phyloP scores from a whole-genome alignment of 352 stramenopile genomes.

The Thraustotheca clavata region DNA sequence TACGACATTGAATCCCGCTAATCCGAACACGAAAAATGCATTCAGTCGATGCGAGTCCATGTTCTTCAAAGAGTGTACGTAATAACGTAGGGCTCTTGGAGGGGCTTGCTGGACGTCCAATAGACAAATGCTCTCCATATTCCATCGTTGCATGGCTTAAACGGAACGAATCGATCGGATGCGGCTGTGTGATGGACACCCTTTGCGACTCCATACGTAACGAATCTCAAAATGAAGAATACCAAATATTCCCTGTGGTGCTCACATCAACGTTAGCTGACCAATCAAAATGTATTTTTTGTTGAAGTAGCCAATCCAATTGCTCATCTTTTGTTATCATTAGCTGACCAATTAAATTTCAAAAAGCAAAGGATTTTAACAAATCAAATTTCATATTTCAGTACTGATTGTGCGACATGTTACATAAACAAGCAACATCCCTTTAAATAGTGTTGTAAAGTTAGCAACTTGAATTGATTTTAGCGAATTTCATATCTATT shows the following conservation, averaged over 20 bases:
- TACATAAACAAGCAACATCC: too few species aligned
- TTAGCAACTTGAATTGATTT: too few species aligned
- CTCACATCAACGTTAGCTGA: not conserved
- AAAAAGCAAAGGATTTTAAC: not conserved
- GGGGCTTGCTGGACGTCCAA: conserved; percentile 5
- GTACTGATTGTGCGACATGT: too few species aligned
- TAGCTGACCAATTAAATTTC: conserved; percentile 6
- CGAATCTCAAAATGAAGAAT: not conserved
- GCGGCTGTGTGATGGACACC: conserved; percentile 18
- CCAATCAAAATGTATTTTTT: not conserved
- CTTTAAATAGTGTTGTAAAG: too few species aligned
- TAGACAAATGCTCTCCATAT: conserved; percentile 9
- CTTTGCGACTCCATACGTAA: not conserved
- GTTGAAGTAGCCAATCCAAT: not conserved
- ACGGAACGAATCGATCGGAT: conserved; percentile 19
- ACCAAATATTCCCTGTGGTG: not conserved
- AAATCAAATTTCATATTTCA: not conserved
- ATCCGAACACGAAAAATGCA: conserved; percentile 80
- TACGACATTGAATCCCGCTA: conserved; percentile 82
- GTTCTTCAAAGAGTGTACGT: conserved; percentile 19
- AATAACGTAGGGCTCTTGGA: conserved; percentile 18
- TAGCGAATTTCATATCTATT: too few species aligned
- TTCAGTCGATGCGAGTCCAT: conserved; percentile 24
- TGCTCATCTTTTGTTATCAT: too few species aligned
- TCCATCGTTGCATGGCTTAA: conserved; percentile 10